Percentiles rank a stretch among this genome's conserved stretches.
Evolutionary conservation across 306 rosid species (phyloP).

Genomic region (Cicer arietinum): DNA sequence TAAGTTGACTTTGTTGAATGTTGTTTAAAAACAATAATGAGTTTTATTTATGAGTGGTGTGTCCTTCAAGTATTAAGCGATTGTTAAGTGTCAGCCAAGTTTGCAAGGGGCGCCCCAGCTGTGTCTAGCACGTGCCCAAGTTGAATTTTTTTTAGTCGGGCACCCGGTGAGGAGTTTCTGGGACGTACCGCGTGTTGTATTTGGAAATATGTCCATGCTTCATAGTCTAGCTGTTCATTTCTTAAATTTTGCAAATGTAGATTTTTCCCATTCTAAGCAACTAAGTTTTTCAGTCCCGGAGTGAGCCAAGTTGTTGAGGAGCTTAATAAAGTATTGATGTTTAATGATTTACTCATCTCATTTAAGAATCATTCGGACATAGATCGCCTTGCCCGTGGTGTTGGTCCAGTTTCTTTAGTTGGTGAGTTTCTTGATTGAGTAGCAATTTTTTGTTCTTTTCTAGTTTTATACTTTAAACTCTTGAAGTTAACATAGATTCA

Average conservation of each 20-base stretch:
- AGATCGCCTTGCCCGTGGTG: constrained; percentile 80
- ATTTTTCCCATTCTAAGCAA: constrained; percentile 45
- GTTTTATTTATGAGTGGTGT: not conserved
- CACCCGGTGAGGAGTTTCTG: not conserved
- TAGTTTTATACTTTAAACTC: constrained; percentile 26
- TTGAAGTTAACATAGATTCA: constrained; percentile 39
- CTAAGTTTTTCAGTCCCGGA: constrained; percentile 66
- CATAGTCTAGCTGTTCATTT: constrained; percentile 24
- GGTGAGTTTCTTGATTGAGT: constrained; percentile 55
- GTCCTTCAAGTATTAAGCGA: not conserved
- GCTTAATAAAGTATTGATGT: constrained; percentile 69
- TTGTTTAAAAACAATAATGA: not conserved
- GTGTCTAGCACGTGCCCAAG: not conserved
- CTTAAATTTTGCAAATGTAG: constrained; percentile 14
- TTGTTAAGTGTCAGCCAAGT: not conserved
- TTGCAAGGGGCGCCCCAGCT: not conserved
- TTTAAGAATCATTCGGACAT: constrained; percentile 78
- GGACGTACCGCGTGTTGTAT: not conserved
- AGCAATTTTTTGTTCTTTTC: constrained; percentile 12
- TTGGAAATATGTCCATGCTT: not conserved
- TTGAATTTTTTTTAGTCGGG: not conserved
- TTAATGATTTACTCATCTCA: constrained; percentile 75
- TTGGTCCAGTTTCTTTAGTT: constrained; percentile 80
- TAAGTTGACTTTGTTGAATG: not conserved
- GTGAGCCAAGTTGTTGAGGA: constrained; percentile 68